Conservation (phyloP, 2,329 filamentous ascomycete species). For the Alternaria alternata region DNA sequence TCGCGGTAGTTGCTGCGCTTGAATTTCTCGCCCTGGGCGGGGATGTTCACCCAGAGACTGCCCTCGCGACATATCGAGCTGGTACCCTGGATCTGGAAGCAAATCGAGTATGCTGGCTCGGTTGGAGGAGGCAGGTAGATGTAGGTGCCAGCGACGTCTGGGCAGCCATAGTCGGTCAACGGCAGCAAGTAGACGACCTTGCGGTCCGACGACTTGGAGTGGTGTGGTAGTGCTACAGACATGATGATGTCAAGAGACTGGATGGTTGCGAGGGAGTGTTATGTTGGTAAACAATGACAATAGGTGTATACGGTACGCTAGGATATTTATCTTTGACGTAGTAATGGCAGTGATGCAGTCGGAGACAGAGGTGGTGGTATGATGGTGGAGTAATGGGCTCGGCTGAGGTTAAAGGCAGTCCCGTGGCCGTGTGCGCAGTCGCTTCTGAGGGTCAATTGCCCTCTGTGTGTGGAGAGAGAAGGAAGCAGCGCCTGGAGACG, state of each 20-base stretch:
- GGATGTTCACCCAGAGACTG: slow-evolving; percentile 96
- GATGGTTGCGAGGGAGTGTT: slow-evolving; percentile 11
- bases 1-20: slow-evolving; percentile 81
- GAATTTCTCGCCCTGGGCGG: slow-evolving; percentile 77
- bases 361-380: slow-evolving; percentile 18
- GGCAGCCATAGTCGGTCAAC: slow-evolving; percentile 91
- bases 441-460: slow-evolving; percentile 29
- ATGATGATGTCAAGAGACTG: slow-evolving; percentile 27
- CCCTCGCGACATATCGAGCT: slow-evolving; percentile 95
- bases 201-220: slow-evolving; percentile 22
- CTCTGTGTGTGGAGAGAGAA: slow-evolving; percentile 21
- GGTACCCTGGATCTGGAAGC: slow-evolving; percentile 91
- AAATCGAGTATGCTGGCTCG: slow-evolving; percentile 75
- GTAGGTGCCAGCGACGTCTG: slow-evolving; percentile 87
- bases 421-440: slow-evolving; percentile 19
- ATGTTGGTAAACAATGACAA: slow-evolving; percentile 29
- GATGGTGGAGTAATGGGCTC: slow-evolving; percentile 1
- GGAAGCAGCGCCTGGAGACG: slow-evolving; percentile 25
- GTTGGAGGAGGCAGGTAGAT: slow-evolving; percentile 85
- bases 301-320: slow-evolving; percentile 20
- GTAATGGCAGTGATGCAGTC: slow-evolving; percentile 14
- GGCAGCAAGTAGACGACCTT: slow-evolving; percentile 80
- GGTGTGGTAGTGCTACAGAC: slow-evolving; percentile 27
- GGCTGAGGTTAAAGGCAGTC: slow-evolving; percentile 18
- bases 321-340: slow-evolving; percentile 3